These are phyloP conservation scores for Tolypocladium capitatum DNA, from an alignment of 2,329 filamentous ascomycete genomes.

Conservation along the genomic window DNA sequence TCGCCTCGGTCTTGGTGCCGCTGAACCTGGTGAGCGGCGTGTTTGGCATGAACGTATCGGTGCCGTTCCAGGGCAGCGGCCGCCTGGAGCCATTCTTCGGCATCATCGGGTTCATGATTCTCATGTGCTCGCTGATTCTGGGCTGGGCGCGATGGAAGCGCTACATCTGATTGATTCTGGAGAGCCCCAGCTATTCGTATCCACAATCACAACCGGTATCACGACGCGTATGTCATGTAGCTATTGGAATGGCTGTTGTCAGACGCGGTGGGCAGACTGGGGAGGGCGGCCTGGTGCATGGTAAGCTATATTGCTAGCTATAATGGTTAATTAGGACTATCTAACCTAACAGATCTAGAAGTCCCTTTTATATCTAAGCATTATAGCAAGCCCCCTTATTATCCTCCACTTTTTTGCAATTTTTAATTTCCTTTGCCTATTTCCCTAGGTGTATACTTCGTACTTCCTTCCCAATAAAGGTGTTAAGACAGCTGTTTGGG, in stretches of 20 bases:
- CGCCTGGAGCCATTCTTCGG: slow-evolving; percentile 41
- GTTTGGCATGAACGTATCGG: slow-evolving; percentile 76
- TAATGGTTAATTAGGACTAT: no score
- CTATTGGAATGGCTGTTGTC: neutral
- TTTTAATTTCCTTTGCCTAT: no score
- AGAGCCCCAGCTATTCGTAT: neutral
- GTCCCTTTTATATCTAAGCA: no score
- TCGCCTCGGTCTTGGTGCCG: slow-evolving; percentile 91
- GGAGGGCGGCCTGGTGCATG: neutral
- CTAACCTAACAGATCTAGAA: no score
- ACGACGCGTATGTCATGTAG: neutral
- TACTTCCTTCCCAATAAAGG: no score
- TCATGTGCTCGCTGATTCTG: slow-evolving; percentile 35
- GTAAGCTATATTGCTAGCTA: no score
- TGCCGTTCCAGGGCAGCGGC: slow-evolving; percentile 46
- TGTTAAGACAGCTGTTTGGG: no score
- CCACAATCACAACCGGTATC: neutral
- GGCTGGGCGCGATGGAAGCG: slow-evolving; percentile 29
- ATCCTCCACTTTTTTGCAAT: no score
- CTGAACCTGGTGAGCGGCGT: slow-evolving; percentile 83
- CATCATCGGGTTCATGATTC: slow-evolving; percentile 38
- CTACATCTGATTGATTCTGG: slow-evolving; percentile 26
- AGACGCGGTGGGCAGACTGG: neutral
- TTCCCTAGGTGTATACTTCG: no score
- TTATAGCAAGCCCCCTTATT: no score